phyloP scores from a whole-genome alignment of 495 filamentous ascomycete species.

The Neurospora hispaniola region DNA sequence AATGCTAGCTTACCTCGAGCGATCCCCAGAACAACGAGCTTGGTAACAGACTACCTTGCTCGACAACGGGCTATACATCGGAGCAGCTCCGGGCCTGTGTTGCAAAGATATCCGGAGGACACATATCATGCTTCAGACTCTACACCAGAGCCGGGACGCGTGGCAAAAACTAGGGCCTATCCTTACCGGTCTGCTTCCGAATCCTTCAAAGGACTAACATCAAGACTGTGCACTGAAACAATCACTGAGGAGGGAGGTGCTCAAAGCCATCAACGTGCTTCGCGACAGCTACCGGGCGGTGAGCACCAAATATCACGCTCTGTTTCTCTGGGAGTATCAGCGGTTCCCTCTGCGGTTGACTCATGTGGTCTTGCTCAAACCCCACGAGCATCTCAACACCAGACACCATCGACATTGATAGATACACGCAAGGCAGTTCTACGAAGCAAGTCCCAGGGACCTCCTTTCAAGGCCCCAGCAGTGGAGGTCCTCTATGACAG shows the following conservation, averaged over 20 bases:
- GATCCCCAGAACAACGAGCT: slow-evolving; percentile 23
- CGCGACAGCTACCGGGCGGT: background rate
- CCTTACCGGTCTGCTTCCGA: slow-evolving; percentile 14
- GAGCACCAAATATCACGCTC: background rate
- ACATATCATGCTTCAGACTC: background rate
- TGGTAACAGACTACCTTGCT: slow-evolving; percentile 17
- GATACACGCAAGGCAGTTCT: slow-evolving; percentile 51
- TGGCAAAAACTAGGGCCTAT: background rate
- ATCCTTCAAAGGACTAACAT: slow-evolving; percentile 8
- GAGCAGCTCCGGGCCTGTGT: slow-evolving; percentile 15
- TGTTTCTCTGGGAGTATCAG: slow-evolving; percentile 1
- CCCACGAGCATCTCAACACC: slow-evolving; percentile 22
- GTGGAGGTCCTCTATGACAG: slow-evolving; percentile 9
- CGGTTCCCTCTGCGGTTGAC: slow-evolving; percentile 10
- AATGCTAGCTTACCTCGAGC: slow-evolving; percentile 32
- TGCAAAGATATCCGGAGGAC: slow-evolving; percentile 9
- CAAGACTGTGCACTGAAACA: slow-evolving; percentile 22
- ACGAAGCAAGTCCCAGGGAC: slow-evolving; percentile 35
- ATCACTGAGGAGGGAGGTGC: slow-evolving; percentile 28
- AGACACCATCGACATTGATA: slow-evolving; percentile 44
- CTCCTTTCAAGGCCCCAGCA: slow-evolving; percentile 16
- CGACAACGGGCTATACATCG: slow-evolving; percentile 3
- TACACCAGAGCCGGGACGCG: slow-evolving; percentile 7
- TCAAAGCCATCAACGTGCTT: slow-evolving; percentile 2
- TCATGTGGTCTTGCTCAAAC: slow-evolving; percentile 16